Percentiles rank a stretch among this genome's conserved stretches.
These are phyloP conservation scores for Acer saccharum DNA, from an alignment of 345 rosid species.

Conservation along the genomic window DNA sequence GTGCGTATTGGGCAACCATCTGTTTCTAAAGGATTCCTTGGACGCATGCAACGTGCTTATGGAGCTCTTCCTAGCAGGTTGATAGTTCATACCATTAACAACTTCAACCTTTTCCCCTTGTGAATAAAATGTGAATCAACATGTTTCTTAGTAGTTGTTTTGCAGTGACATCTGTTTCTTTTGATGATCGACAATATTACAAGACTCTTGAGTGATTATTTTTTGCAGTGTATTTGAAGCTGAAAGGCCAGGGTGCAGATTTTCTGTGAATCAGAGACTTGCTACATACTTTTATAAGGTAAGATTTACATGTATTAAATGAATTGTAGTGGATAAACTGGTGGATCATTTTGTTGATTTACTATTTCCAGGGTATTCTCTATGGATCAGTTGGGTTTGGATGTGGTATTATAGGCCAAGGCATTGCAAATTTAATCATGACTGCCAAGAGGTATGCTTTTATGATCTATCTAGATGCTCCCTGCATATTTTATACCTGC, in stretches of 20 bases:
- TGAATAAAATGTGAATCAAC: not conserved
- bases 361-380: conserved; percentile 64
- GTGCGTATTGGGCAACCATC: conserved; percentile 79
- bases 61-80: conserved; percentile 96
- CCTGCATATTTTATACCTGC: not conserved
- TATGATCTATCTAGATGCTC: conserved; percentile 9
- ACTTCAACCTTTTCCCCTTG: not conserved
- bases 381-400: conserved; percentile 92
- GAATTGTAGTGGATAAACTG: not conserved
- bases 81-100: not conserved
- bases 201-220: conserved; percentile 11
- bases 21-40: conserved; percentile 62
- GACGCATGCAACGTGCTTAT: conserved; percentile 65
- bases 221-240: conserved; percentile 79
- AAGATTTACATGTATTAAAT: not conserved
- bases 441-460: conserved; percentile 75
- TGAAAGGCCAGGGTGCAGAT: conserved; percentile 78
- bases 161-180: not conserved
- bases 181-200: not conserved
- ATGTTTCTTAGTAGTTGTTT: not conserved
- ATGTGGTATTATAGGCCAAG: conserved; percentile 93
- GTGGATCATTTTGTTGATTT: not conserved
- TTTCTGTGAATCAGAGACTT: conserved; percentile 64
- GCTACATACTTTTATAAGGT: conserved; percentile 84
- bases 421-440: conserved; percentile 91